A percentile compares a stretch with the other conserved stretches of the same genome.
Evolutionary conservation across 768 basidiomycete genomes (phyloP).

Genomic region (Pilatotrama ljubarskyi): DNA sequence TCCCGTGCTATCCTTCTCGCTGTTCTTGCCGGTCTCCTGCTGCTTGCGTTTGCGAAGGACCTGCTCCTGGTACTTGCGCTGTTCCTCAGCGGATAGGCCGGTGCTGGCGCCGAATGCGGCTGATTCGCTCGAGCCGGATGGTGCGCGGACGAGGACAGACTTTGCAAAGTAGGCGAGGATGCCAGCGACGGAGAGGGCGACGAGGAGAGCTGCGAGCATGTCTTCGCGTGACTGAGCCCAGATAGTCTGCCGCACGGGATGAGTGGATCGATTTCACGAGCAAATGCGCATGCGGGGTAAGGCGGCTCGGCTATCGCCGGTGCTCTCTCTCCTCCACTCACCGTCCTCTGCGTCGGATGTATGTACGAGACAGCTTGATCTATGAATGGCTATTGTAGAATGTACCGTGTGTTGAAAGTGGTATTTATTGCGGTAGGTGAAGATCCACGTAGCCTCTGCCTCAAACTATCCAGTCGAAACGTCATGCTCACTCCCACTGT

Average conservation of each 20-base stretch:
- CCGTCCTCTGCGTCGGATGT: not conserved
- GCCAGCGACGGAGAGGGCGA: constrained; percentile 33
- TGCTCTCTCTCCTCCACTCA: not conserved
- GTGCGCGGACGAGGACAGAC: constrained; percentile 11
- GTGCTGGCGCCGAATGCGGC: constrained; percentile 10
- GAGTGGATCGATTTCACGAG: constrained; percentile 12
- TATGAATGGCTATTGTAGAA: too few relatives aligned
- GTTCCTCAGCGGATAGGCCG: constrained; percentile 9
- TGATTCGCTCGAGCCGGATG: constrained; percentile 2
- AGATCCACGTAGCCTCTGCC: too few relatives aligned
- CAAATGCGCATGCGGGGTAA: not conserved
- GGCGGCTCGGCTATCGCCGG: constrained; percentile 1
- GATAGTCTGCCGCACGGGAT: not conserved
- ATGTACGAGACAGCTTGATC: too few relatives aligned
- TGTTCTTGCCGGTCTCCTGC: constrained; percentile 8
- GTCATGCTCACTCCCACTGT: too few relatives aligned
- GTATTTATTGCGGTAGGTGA: too few relatives aligned
- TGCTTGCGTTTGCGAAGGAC: constrained; percentile 24
- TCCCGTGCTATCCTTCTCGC: constrained; percentile 21
- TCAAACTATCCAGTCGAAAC: too few relatives aligned
- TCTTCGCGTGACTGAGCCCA: constrained; percentile 7
- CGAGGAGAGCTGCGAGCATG: constrained; percentile 30
- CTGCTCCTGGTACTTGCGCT: constrained; percentile 22
- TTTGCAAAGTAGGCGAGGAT: constrained; percentile 29
- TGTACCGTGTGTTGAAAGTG: too few relatives aligned